phyloP scores from a whole-genome alignment of 768 basidiomycete genomes.

The Suillus subalutaceus region DNA sequence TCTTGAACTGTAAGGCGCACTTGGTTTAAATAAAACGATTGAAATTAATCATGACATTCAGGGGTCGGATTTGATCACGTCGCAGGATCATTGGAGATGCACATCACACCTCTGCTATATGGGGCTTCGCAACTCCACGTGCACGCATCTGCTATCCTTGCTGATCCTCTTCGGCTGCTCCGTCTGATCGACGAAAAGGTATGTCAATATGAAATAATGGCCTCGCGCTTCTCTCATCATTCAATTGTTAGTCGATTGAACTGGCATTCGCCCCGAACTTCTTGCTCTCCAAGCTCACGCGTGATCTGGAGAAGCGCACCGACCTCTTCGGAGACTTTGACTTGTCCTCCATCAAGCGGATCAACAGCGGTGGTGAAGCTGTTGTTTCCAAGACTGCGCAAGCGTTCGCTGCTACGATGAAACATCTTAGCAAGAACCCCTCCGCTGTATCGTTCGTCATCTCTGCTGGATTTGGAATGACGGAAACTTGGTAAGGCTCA shows the following conservation, averaged over 20 bases:
- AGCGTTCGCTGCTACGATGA: conserved; percentile 38
- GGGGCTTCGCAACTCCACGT: conserved; percentile 30
- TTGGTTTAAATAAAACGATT: neutral
- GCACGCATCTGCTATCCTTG: conserved; percentile 27
- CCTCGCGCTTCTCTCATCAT: conserved; percentile 10
- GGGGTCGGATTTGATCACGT: conserved; percentile 51
- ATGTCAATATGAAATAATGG: conserved; percentile 24
- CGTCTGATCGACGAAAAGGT: conserved; percentile 40
- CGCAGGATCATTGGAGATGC: conserved; percentile 46
- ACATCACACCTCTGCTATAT: conserved; percentile 38
- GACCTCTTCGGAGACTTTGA: conserved; percentile 32
- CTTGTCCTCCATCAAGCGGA: conserved; percentile 35
- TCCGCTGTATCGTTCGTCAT: conserved; percentile 16
- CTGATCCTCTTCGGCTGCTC: conserved; percentile 26
- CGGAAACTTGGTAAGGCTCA: conserved; percentile 40
- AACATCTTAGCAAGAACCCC: conserved; percentile 24
- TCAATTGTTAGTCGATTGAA: conserved; percentile 28
- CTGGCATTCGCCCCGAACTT: conserved; percentile 45
- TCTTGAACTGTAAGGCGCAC: conserved; percentile 42
- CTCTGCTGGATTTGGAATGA: conserved; percentile 44
- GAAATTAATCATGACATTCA: conserved; percentile 9
- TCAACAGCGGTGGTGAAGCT: conserved; percentile 48
- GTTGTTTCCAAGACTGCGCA: conserved; percentile 43
- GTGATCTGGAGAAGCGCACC: conserved; percentile 32
- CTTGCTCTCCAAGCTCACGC: conserved; percentile 40